phyloP scores from a whole-genome alignment of 139 green algal genomes.

The Chlamydomonas urium region DNA sequence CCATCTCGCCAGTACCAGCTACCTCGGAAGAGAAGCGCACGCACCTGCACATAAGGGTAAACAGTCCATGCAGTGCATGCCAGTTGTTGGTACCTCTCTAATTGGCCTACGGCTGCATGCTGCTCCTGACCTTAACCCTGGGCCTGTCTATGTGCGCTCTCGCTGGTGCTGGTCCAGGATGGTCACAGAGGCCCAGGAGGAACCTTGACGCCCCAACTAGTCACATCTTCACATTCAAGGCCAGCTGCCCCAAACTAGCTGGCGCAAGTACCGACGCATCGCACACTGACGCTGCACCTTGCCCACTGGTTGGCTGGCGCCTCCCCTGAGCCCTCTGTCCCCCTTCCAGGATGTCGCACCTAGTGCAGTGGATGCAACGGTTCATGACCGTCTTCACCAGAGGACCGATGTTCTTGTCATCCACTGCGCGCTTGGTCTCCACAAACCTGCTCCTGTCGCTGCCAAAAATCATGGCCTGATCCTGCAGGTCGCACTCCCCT shows the following conservation, averaged over 20 bases:
- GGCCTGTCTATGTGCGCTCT: too few species aligned
- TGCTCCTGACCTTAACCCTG: too few species aligned
- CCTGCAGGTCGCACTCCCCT: constrained; percentile 98
- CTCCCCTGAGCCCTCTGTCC: too few species aligned
- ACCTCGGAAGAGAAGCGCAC: constrained; percentile 95
- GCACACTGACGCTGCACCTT: too few species aligned
- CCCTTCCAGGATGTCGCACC: too few species aligned
- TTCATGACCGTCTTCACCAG: constrained; percentile 99
- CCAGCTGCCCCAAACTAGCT: too few species aligned
- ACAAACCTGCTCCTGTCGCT: constrained; percentile 86
- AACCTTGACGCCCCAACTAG: not conserved
- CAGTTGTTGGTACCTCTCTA: too few species aligned
- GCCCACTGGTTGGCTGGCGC: too few species aligned
- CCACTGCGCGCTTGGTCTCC: constrained; percentile 85
- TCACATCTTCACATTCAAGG: not conserved
- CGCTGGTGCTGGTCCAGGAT: too few species aligned
- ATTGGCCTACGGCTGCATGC: too few species aligned
- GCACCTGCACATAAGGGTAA: constrained; percentile 58
- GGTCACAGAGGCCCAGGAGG: too few species aligned
- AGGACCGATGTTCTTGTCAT: constrained; percentile 96
- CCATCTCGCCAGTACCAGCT: constrained; percentile 91
- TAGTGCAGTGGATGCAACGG: constrained; percentile 67
- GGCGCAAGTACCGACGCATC: too few species aligned
- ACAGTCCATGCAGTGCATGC: not conserved
- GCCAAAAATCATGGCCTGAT: constrained; percentile 94